Evolutionary conservation across 208 protist species (phyloP).

Genomic region (Trichomonas gallinae): DNA sequence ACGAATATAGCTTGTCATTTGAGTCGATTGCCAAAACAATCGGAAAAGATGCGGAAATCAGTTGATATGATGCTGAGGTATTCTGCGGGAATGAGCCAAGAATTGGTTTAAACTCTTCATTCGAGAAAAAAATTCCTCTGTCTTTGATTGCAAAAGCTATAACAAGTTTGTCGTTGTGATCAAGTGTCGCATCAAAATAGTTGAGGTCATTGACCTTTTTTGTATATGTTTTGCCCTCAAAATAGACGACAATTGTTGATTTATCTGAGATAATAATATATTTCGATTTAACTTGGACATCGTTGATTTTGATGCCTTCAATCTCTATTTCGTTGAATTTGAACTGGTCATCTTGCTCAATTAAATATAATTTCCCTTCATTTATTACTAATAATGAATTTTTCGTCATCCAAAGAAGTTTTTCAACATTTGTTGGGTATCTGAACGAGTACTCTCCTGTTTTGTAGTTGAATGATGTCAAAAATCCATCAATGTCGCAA

Average conservation of each 20-base stretch:
- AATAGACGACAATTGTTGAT: background rate
- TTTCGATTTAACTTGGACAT: background rate
- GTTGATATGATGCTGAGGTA: background rate
- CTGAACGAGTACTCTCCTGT: background rate
- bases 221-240: background rate
- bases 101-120: background rate
- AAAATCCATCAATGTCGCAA: background rate
- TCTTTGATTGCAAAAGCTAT: background rate
- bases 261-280: background rate
- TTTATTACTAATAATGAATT: background rate
- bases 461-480: background rate
- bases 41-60: background rate
- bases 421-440: background rate
- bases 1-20: background rate
- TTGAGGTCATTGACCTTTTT: background rate
- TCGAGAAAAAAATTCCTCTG: background rate
- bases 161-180: background rate
- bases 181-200: background rate
- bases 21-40: background rate
- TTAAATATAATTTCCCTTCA: background rate
- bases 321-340: background rate
- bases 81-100: background rate
- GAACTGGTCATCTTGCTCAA: background rate
- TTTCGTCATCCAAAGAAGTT: background rate
- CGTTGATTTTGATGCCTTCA: background rate